Percentiles rank a stretch among this genome's conserved stretches.
These are phyloP conservation scores for Biscogniauxia marginata DNA, from an alignment of 2,329 filamentous ascomycete species.

Conservation along the genomic window DNA sequence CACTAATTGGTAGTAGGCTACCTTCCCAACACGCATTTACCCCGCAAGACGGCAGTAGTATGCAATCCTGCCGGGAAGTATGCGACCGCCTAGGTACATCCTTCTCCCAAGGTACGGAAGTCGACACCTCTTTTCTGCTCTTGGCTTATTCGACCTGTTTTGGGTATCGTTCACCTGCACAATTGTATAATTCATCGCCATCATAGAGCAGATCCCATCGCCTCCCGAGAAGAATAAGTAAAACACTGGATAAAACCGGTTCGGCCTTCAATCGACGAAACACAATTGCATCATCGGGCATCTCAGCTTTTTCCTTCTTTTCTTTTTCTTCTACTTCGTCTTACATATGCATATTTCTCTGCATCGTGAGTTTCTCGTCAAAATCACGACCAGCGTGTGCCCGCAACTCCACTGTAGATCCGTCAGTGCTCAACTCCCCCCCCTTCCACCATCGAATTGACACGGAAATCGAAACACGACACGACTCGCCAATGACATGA, in stretches of 20 bases:
- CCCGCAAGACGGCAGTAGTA: not conserved
- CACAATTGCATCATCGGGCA: constrained; percentile 4
- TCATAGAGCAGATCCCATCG: not conserved
- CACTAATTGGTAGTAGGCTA: not conserved
- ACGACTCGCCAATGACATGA: constrained; percentile 6
- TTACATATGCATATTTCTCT: not conserved
- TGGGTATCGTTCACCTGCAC: not conserved
- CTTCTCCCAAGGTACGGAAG: not conserved
- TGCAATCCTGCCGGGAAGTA: not conserved
- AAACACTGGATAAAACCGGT: not conserved
- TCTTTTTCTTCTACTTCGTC: not conserved
- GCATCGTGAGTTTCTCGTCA: not conserved
- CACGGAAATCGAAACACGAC: constrained; percentile 6
- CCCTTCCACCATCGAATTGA: not conserved
- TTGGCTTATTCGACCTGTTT: not conserved
- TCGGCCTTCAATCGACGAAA: not conserved
- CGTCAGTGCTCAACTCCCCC: not conserved
- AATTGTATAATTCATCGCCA: not conserved
- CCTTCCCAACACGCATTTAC: not conserved
- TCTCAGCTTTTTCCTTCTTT: not conserved
- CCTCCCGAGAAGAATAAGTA: not conserved
- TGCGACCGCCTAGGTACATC: not conserved
- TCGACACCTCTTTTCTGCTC: not conserved
- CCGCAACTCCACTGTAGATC: not conserved
- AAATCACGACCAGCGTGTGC: not conserved